These are phyloP conservation scores for Psilocybe azurescens DNA, from an alignment of 768 basidiomycete species.

Conservation along the genomic window DNA sequence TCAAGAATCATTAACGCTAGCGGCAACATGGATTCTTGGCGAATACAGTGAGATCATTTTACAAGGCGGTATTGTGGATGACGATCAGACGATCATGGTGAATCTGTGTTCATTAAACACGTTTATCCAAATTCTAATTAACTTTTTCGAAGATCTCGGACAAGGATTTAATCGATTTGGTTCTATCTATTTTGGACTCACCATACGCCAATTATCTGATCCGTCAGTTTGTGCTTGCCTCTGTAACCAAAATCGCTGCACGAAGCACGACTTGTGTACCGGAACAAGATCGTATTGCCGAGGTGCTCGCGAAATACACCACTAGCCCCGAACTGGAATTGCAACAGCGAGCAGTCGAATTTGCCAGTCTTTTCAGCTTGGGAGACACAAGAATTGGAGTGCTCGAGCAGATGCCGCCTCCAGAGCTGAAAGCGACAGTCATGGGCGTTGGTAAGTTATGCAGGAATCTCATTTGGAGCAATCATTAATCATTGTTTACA, in stretches of 20 bases:
- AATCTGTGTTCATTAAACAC: not conserved
- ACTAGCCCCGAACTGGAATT: conserved; percentile 92
- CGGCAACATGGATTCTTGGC: conserved; percentile 94
- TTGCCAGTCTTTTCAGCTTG: conserved; percentile 81
- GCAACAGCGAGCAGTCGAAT: conserved; percentile 96
- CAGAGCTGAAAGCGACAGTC: conserved; percentile 96
- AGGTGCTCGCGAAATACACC: conserved; percentile 80
- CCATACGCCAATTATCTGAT: conserved; percentile 92
- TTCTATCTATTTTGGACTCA: conserved; percentile 87
- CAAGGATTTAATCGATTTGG: conserved; percentile 83
- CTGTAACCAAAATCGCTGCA: conserved; percentile 89
- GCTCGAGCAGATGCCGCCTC: conserved; percentile 98
- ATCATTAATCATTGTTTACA: conserved; percentile 31
- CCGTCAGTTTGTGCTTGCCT: conserved; percentile 91
- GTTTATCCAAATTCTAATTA: not conserved
- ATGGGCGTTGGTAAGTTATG: conserved; percentile 81
- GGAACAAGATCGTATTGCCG: conserved; percentile 82
- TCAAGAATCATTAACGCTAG: conserved; percentile 93
- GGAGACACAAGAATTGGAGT: conserved; percentile 84
- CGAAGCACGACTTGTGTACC: conserved; percentile 66
- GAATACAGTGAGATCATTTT: conserved; percentile 94
- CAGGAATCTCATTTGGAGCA: conserved; percentile 3
- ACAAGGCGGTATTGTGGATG: conserved; percentile 80
- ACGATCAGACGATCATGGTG: conserved; percentile 74
- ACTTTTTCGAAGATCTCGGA: conserved; percentile 64